phyloP scores from a whole-genome alignment of 75 land plant genomes.

The Picea sitchensis region DNA sequence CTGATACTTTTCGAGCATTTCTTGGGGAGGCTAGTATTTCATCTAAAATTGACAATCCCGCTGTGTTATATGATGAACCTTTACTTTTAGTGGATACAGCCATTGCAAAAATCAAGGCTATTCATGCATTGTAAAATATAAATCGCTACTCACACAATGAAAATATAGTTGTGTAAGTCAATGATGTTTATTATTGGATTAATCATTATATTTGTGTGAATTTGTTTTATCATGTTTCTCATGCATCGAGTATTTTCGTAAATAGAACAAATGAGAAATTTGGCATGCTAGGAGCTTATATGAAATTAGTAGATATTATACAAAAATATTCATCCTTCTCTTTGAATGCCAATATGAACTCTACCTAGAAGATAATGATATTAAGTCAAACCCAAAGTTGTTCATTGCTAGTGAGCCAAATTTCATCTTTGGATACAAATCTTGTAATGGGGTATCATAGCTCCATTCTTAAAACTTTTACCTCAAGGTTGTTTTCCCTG shows the following conservation, averaged over 20 bases:
- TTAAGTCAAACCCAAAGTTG: background rate
- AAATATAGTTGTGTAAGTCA: background rate
- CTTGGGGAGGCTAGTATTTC: conserved; percentile 82
- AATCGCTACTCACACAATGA: background rate
- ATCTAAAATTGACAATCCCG: conserved; percentile 68
- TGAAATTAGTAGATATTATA: background rate
- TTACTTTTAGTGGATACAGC: conserved; percentile 51
- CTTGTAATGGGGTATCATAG: background rate
- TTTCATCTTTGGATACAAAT: background rate
- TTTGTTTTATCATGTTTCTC: background rate
- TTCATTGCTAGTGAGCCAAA: background rate
- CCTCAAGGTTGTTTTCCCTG: background rate
- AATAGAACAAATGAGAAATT: background rate
- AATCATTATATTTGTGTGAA: background rate
- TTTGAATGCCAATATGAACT: background rate
- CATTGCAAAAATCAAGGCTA: conserved; percentile 57
- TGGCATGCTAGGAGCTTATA: background rate
- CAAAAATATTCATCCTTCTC: background rate
- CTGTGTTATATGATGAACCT: conserved; percentile 88
- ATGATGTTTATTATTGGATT: background rate
- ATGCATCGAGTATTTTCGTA: background rate
- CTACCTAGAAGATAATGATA: background rate
- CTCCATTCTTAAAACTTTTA: background rate
- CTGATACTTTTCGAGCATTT: conserved; percentile 82
- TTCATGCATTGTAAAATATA: conserved; percentile 62